Evolutionary conservation across 108 stramenopile species (phyloP).

Genomic region (Cyclotella atomus): DNA sequence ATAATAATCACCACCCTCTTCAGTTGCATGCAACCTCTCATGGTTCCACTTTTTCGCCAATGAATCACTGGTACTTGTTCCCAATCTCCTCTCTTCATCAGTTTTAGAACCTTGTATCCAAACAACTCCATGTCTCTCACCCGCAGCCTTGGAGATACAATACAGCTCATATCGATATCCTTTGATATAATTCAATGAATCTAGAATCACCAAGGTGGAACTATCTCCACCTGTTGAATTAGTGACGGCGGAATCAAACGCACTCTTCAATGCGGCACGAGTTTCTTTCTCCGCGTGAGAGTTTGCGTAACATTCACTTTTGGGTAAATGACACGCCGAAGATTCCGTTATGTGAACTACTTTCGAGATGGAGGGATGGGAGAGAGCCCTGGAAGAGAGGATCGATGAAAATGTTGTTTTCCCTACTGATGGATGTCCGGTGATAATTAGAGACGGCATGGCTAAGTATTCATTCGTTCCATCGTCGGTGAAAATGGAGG

Average conservation of each 20-base stretch:
- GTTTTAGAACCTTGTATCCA: slow-evolving; percentile 60
- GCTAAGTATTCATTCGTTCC: slow-evolving; percentile 1
- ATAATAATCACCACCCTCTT: slow-evolving; percentile 41
- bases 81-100: neutral
- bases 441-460: slow-evolving; percentile 85
- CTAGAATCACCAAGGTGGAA: slow-evolving; percentile 76
- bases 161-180: slow-evolving; percentile 90
- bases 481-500: too few species aligned
- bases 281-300: slow-evolving; percentile 78
- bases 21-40: neutral
- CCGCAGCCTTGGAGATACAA: slow-evolving; percentile 84
- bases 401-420: slow-evolving; percentile 79
- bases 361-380: slow-evolving; percentile 51
- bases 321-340: slow-evolving; percentile 61
- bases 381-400: slow-evolving; percentile 71
- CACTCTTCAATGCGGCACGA: slow-evolving; percentile 75
- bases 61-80: slow-evolving; percentile 36
- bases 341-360: slow-evolving; percentile 72
- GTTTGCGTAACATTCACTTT: slow-evolving; percentile 65
- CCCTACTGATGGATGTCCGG: slow-evolving; percentile 82
- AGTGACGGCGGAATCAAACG: slow-evolving; percentile 69
- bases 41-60: slow-evolving; percentile 65
- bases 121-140: slow-evolving; percentile 77
- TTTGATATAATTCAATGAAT: slow-evolving; percentile 92
- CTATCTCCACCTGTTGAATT: slow-evolving; percentile 12